These are phyloP conservation scores for Saturnispora mendoncae DNA, from an alignment of 805 yeast genomes.

Conservation along the genomic window DNA sequence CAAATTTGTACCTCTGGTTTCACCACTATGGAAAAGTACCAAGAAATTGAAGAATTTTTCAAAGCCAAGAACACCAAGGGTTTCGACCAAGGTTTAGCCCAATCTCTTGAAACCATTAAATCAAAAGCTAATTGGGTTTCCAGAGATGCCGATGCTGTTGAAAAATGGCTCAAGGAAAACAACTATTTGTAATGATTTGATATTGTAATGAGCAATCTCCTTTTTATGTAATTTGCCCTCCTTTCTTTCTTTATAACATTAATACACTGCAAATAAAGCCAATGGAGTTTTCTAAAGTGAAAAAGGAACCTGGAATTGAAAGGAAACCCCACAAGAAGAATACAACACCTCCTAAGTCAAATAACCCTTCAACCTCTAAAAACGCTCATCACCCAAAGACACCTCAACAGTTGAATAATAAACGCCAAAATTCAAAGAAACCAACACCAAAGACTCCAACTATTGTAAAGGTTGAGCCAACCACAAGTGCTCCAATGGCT, in stretches of 20 bases:
- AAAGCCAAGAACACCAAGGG: constrained; percentile 42
- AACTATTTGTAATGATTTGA: constrained; percentile 17
- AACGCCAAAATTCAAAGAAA: not conserved
- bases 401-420: not conserved
- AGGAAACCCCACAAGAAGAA: not conserved
- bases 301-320: constrained; percentile 4
- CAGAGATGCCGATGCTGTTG: constrained; percentile 40
- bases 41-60: constrained; percentile 41
- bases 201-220: not conserved
- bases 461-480: not conserved
- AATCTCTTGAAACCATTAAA: constrained; percentile 48
- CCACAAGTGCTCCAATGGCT: not conserved
- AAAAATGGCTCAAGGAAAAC: constrained; percentile 34
- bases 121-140: constrained; percentile 46
- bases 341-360: no score
- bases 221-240: not conserved
- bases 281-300: constrained; percentile 5
- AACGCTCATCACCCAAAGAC: constrained; percentile 1
- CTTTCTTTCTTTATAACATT: not conserved
- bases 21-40: constrained; percentile 32
- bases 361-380: no score
- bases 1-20: constrained; percentile 41
- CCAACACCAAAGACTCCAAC: constrained; percentile 3
- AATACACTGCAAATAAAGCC: no score
- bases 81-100: constrained; percentile 49